A percentile compares a stretch with the other conserved stretches of the same genome.
Conservation (phyloP, 306 rosid species). For the Pyrus betulifolia region DNA sequence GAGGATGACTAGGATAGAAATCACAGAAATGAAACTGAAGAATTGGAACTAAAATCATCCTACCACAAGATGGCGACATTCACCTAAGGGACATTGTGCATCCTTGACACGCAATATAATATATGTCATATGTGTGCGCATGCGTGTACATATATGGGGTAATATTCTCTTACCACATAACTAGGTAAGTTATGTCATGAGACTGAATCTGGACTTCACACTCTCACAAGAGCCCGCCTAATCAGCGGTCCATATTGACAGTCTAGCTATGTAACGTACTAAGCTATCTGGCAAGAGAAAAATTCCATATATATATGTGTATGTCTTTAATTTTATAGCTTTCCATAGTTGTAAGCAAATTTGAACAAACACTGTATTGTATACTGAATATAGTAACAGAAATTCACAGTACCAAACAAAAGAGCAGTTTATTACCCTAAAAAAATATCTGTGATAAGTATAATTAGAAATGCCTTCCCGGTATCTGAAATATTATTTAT, state of each 20-base stretch:
- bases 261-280: background rate
- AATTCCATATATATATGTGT: background rate
- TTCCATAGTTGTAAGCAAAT: background rate
- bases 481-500: slow-evolving; percentile 84
- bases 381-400: background rate
- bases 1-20: background rate
- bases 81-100: background rate
- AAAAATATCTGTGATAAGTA: slow-evolving; percentile 82
- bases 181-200: background rate
- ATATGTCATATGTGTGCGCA: no score
- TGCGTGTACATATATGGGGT: background rate
- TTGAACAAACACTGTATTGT: background rate
- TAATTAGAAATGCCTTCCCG: slow-evolving; percentile 91
- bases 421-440: slow-evolving; percentile 57
- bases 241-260: background rate
- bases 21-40: background rate
- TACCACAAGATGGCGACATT: background rate
- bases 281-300: background rate
- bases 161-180: background rate
- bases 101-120: background rate
- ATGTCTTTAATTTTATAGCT: background rate
- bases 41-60: background rate
- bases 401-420: background rate
- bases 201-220: background rate
- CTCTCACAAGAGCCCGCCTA: background rate